Evolutionary conservation across 345 rosid genomes (phyloP).

Genomic region (Excoecaria agallocha): DNA sequence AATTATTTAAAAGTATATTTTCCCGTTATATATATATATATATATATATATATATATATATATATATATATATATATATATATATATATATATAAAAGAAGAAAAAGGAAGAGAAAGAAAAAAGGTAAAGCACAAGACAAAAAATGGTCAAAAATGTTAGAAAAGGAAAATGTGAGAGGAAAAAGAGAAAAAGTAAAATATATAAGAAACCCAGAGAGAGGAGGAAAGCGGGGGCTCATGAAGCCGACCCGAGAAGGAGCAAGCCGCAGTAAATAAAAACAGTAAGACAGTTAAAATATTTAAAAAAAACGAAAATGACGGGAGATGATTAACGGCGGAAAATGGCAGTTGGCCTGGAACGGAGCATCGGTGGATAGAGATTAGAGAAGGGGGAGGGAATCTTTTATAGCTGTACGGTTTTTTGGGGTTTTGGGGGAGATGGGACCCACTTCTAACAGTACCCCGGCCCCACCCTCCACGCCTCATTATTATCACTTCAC

Average conservation of each 20-base stretch:
- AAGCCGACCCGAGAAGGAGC: neutral
- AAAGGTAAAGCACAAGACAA: neutral
- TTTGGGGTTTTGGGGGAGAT: neutral
- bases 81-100: neutral
- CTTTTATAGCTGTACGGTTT: conserved; percentile 33
- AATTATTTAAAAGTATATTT: too few species aligned
- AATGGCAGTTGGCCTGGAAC: conserved; percentile 30
- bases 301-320: conserved; percentile 20
- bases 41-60: too few species aligned
- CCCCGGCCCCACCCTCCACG: neutral
- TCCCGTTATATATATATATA: too few species aligned
- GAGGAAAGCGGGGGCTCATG: neutral
- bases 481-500: neutral
- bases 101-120: neutral
- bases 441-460: conserved; percentile 10
- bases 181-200: neutral
- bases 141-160: too few species aligned
- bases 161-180: neutral
- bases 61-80: too few species aligned
- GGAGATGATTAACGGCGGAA: conserved; percentile 40
- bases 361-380: neutral
- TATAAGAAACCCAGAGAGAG: neutral
- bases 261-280: too few species aligned
- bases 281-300: too few species aligned
- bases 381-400: conserved; percentile 20